Conservation (phyloP, 257 asterid species). For the Nicotiana benthamiana region DNA sequence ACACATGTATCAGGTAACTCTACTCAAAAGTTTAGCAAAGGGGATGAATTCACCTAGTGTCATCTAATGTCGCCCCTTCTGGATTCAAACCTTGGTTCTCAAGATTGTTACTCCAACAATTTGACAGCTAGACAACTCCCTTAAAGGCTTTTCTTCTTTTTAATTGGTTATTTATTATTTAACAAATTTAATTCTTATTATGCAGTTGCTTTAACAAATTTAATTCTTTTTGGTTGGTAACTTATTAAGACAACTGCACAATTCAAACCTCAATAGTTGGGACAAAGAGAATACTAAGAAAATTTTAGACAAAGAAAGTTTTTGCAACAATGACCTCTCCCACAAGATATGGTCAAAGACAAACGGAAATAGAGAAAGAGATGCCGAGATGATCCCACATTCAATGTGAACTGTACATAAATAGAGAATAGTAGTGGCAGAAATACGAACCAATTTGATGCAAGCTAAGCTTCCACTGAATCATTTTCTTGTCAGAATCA, state of each 20-base stretch:
- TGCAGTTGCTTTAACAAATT: background rate
- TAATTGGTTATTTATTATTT: background rate
- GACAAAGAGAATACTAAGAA: background rate
- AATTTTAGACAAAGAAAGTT: background rate
- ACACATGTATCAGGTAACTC: background rate
- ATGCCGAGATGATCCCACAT: background rate
- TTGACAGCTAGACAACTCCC: background rate
- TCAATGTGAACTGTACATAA: background rate
- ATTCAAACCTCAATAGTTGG: background rate
- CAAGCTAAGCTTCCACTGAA: slow-evolving; percentile 68
- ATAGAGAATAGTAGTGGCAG: slow-evolving; percentile 10
- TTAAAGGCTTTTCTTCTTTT: background rate
- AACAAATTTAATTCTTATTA: background rate
- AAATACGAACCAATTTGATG: slow-evolving; percentile 74
- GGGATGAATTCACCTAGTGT: background rate
- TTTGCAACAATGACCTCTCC: background rate
- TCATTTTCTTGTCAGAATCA: slow-evolving; percentile 40
- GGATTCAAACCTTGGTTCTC: background rate
- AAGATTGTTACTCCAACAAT: background rate
- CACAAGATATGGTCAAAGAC: background rate
- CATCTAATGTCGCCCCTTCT: background rate
- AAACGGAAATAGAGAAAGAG: background rate
- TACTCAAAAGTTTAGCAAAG: background rate
- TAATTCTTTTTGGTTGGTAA: background rate
- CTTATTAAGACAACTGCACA: background rate